Base-by-base conservation (phyloP, 768 basidiomycete species). In the Naganishia randhawae region DNA sequence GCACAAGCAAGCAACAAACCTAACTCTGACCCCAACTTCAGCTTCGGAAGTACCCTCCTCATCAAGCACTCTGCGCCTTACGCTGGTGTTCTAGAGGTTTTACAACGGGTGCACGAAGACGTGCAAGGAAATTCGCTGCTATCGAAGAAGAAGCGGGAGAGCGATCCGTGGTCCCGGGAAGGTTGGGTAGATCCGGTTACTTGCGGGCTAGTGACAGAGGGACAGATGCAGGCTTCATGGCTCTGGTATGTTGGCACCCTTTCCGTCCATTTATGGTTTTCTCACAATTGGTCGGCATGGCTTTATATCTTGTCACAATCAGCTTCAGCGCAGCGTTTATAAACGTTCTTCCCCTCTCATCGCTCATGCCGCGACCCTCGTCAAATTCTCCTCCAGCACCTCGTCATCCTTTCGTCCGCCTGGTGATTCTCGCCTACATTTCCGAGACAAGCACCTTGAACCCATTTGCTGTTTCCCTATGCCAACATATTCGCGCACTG, bases 151-250 rank as follows among this genome's bases (percentile, higher is more conserved):
- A 22, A 22, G 19, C 19, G 37, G 19, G 48, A 50, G 11, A 16
- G 31, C 17, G 29, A 1, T 42, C 17, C 14, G 39, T 32, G 35
- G 22, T 11, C 19, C 22, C 31, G 37, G n/a, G 25, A 13, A 7
- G 35, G 19, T 11, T 39, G 35, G 32, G 37, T 13, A 9, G 22
- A 22, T 41, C 37, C 25, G 17, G 22, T 39, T n/a, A 13, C 45
- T 22, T 48, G n/a, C 25, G 57, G 57, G 1, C 1, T 39, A 25
- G 35, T 39, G 2, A 39, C 22, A 5, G 37, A 41, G 19, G 57
- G 57, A 4, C 57, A 61, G n/a, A 61, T 61, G 57, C 37, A 29
- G 11, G 57, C 37, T 25, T 37, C 57, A 25, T 61, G 29, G n/a
- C 57, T 61, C 13, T 33, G 22, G 57, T 61, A 2, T 10, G 57